These are phyloP conservation scores for Calamus simplicifolius DNA, from an alignment of 176 grass and related monocot species.

Conservation along the genomic window DNA sequence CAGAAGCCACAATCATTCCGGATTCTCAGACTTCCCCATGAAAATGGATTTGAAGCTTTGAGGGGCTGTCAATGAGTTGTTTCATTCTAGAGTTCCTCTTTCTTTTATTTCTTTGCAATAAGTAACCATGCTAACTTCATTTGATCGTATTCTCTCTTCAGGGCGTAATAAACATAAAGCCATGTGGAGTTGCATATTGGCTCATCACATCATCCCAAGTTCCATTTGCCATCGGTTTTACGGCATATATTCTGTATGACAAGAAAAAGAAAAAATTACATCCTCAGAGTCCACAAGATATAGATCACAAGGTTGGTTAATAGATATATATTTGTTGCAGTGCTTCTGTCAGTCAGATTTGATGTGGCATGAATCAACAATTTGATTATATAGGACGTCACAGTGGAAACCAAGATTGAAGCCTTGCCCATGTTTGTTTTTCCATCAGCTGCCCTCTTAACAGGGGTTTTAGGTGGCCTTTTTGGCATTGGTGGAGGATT, in stretches of 20 bases:
- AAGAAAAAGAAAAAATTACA: not conserved
- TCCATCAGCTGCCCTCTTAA: conserved; percentile 45
- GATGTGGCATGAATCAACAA: too few relatives aligned
- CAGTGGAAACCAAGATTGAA: not conserved
- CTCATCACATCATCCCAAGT: not conserved
- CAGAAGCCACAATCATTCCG: too few relatives aligned
- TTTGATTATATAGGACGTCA: too few relatives aligned
- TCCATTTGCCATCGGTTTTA: not conserved
- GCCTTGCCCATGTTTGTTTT: conserved; percentile 32
- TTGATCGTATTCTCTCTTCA: not conserved
- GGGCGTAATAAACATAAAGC: not conserved
- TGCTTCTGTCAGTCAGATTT: too few relatives aligned
- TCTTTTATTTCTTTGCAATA: not conserved
- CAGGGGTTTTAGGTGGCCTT: conserved; percentile 68
- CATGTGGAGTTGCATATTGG: conserved; percentile 4
- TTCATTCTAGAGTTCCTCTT: too few relatives aligned
- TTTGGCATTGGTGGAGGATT: conserved; percentile 81
- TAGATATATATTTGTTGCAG: not conserved
- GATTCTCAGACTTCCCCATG: too few relatives aligned
- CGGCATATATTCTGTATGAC: not conserved
- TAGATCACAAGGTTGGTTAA: not conserved
- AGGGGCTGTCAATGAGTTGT: too few relatives aligned
- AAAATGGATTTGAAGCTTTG: too few relatives aligned
- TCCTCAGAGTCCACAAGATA: not conserved
- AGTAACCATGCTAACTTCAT: not conserved